Evolutionary conservation across 257 asterid species (phyloP).

Genomic region (Rauvolfia tetraphylla): DNA sequence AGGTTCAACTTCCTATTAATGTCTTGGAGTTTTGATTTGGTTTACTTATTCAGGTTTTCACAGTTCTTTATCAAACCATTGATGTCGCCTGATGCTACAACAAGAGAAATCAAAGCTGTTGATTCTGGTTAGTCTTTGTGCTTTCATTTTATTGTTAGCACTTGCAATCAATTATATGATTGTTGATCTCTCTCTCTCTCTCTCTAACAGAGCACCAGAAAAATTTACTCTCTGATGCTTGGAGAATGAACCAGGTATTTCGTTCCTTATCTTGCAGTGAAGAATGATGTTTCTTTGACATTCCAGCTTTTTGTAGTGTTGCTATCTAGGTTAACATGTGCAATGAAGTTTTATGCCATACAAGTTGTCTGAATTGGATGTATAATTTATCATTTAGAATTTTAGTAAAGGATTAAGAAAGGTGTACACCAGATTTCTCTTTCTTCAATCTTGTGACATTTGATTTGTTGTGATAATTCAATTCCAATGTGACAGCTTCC

Average conservation of each 20-base stretch:
- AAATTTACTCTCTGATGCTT: constrained; percentile 81
- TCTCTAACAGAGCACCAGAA: constrained; percentile 74
- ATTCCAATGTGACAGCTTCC: not conserved
- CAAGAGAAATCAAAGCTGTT: constrained; percentile 91
- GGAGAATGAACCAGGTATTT: constrained; percentile 97
- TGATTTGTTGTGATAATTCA: not conserved
- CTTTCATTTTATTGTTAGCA: constrained; percentile 17
- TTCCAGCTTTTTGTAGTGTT: not conserved
- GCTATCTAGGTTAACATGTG: not conserved
- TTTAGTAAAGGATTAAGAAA: not conserved
- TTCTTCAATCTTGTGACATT: not conserved
- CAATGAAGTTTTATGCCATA: not conserved
- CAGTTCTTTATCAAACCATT: constrained; percentile 93
- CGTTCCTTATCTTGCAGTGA: not conserved
- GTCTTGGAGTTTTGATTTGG: constrained; percentile 12
- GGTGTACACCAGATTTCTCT: not conserved
- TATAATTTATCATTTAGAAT: not conserved
- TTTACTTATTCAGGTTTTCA: constrained; percentile 56
- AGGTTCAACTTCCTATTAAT: not conserved
- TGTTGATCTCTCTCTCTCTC: constrained; percentile 28
- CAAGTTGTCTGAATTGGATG: not conserved
- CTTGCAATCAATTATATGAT: constrained; percentile 10
- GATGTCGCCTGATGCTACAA: constrained; percentile 97
- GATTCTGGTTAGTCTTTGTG: constrained; percentile 68
- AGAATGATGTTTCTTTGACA: not conserved